Conservation (phyloP, 768 basidiomycete species). For the Collybiopsis luxurians region DNA sequence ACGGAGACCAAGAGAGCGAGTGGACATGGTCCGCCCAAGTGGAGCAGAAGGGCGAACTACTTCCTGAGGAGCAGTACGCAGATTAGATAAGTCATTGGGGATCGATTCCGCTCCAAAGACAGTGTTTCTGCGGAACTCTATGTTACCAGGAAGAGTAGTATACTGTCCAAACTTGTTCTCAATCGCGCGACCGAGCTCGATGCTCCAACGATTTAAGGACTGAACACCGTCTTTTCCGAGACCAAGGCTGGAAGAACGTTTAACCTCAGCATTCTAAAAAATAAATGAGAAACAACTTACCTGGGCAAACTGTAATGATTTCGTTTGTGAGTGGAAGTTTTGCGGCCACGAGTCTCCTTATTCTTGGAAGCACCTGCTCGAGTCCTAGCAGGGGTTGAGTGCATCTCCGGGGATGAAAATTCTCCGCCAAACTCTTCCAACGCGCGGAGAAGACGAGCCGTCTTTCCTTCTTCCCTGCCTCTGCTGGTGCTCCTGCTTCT, state of each 20-base stretch:
- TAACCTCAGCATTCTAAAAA: conserved; percentile 4
- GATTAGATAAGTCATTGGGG: conserved; percentile 28
- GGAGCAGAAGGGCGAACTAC: conserved; percentile 31
- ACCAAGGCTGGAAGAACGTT: conserved; percentile 43
- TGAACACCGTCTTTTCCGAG: conserved; percentile 60
- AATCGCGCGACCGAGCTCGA: conserved; percentile 51
- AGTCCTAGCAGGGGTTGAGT: conserved; percentile 57
- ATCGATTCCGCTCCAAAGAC: conserved; percentile 41
- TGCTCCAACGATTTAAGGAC: conserved; percentile 47
- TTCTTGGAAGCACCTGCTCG: conserved; percentile 22
- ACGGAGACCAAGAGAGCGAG: conserved; percentile 44
- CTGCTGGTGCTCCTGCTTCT: conserved; percentile 2
- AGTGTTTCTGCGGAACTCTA: conserved; percentile 47
- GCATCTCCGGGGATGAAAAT: conserved; percentile 54
- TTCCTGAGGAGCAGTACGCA: conserved; percentile 36
- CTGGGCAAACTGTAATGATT: conserved; percentile 69
- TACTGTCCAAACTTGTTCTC: conserved; percentile 40
- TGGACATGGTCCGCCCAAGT: conserved; percentile 37
- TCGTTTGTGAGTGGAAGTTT: conserved; percentile 53
- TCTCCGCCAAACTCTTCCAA: conserved; percentile 45
- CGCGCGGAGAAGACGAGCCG: conserved; percentile 30
- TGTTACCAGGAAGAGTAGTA: conserved; percentile 35
- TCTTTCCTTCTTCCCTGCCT: conserved; percentile 33
- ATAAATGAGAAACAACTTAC: conserved; percentile 29
- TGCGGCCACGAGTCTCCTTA: conserved; percentile 28